Conservation (phyloP, 331 rosid genomes). For the Ulmus americana region DNA sequence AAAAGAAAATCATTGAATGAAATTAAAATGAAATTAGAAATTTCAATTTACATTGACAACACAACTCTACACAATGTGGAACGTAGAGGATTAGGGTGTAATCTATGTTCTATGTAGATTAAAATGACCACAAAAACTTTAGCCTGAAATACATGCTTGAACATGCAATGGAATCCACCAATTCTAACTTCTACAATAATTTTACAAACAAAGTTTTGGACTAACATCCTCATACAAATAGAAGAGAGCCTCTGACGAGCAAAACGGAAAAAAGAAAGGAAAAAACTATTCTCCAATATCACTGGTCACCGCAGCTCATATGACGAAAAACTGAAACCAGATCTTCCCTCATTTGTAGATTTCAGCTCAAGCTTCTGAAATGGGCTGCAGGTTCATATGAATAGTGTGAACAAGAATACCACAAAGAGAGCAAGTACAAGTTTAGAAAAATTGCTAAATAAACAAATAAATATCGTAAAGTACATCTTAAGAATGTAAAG, state of each 20-base stretch:
- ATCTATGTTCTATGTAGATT: not conserved
- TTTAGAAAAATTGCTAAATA: not conserved
- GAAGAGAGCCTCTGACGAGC: not conserved
- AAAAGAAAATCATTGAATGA: too few species aligned
- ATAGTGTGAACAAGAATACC: not conserved
- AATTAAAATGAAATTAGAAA: too few species aligned
- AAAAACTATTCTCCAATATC: not conserved
- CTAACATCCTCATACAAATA: not conserved
- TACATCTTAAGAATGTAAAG: not conserved
- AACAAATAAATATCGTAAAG: too few species aligned
- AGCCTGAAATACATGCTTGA: not conserved
- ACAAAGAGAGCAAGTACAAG: not conserved
- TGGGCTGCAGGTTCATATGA: constrained; percentile 62
- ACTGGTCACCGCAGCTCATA: constrained; percentile 55
- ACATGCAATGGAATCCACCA: not conserved
- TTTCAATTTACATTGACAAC: too few species aligned
- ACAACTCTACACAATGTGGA: too few species aligned
- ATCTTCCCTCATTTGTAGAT: constrained; percentile 75
- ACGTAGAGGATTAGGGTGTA: too few species aligned
- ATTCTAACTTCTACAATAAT: not conserved
- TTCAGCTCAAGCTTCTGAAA: constrained; percentile 91
- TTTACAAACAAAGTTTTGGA: constrained; percentile 2
- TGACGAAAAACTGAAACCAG: constrained; percentile 79
- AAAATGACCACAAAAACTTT: not conserved
- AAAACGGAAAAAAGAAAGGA: too few species aligned